A percentile compares a stretch with the other conserved stretches of the same genome.
These are phyloP conservation scores for Boletus edulis DNA, from an alignment of 768 basidiomycete species.

Conservation along the genomic window DNA sequence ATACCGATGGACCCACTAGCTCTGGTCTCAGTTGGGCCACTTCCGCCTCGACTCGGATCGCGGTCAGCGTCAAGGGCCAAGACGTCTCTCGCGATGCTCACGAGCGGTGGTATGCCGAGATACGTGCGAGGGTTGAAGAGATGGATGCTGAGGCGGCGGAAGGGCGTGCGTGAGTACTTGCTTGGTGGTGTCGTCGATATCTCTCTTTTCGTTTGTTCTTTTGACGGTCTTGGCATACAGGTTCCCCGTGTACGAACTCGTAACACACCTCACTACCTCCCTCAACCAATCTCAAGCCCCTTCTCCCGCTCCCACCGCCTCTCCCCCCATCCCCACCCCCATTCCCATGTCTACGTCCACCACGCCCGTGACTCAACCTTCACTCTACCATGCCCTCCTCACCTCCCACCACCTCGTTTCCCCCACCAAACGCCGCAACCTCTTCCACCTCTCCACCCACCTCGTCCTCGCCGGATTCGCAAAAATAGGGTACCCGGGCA, in stretches of 20 bases:
- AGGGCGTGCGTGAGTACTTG: conserved; percentile 24
- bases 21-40: background rate
- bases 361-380: background rate
- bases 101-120: conserved; percentile 43
- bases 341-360: background rate
- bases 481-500: conserved; percentile 45
- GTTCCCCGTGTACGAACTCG: conserved; percentile 58
- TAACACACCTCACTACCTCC: conserved; percentile 58
- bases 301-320: background rate
- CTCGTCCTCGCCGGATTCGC: conserved; percentile 63
- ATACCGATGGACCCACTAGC: background rate
- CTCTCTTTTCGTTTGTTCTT: background rate
- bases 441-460: conserved; percentile 54
- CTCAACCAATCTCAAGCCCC: conserved; percentile 38
- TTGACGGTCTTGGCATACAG: conserved; percentile 32
- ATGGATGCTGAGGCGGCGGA: conserved; percentile 14
- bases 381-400: conserved; percentile 56
- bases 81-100: conserved; percentile 46
- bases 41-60: conserved; percentile 17
- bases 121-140: conserved; percentile 39
- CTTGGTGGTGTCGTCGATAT: background rate
- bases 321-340: background rate
- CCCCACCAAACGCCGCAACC: conserved; percentile 56
- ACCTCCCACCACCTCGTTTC: conserved; percentile 75
- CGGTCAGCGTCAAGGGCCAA: conserved; percentile 43